Conservation (phyloP, 176 grass and related monocot genomes). For the Musa acuminata region DNA sequence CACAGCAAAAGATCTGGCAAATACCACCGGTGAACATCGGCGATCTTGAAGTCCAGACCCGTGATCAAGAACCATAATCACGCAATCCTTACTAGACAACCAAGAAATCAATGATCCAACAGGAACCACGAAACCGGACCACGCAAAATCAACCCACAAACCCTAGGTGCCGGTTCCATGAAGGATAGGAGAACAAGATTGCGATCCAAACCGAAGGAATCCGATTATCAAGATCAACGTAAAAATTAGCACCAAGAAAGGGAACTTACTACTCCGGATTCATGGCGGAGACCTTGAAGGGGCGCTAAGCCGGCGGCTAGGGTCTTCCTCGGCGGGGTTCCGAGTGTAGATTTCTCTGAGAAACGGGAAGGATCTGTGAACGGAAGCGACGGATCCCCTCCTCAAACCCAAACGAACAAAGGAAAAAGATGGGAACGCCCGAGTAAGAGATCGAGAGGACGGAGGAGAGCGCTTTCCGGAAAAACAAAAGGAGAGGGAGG, state of each 20-base stretch:
- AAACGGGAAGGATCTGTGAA: not conserved
- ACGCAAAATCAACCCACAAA: not conserved
- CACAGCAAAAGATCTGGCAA: not conserved
- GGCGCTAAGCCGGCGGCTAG: not conserved
- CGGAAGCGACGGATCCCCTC: not conserved
- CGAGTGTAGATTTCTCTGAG: not conserved
- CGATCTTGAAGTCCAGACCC: not conserved
- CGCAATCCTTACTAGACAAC: not conserved
- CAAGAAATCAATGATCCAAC: not conserved
- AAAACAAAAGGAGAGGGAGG: not conserved
- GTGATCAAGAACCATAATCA: not conserved
- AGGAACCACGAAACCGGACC: not conserved
- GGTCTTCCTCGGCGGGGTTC: not conserved
- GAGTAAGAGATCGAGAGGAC: not conserved
- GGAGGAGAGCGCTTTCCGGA: not conserved
- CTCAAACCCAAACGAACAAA: not conserved
- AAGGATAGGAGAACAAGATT: not conserved
- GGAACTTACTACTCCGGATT: constrained; percentile 23
- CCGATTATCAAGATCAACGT: not conserved
- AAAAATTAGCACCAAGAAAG: not conserved
- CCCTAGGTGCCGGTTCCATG: not conserved
- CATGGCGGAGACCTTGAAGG: not conserved
- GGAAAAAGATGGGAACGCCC: not conserved
- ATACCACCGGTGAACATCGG: not conserved
- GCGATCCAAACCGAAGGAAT: not conserved